phyloP scores from a whole-genome alignment of 1,284 basidiomycete genomes.

The Taiwanofungus camphoratus region DNA sequence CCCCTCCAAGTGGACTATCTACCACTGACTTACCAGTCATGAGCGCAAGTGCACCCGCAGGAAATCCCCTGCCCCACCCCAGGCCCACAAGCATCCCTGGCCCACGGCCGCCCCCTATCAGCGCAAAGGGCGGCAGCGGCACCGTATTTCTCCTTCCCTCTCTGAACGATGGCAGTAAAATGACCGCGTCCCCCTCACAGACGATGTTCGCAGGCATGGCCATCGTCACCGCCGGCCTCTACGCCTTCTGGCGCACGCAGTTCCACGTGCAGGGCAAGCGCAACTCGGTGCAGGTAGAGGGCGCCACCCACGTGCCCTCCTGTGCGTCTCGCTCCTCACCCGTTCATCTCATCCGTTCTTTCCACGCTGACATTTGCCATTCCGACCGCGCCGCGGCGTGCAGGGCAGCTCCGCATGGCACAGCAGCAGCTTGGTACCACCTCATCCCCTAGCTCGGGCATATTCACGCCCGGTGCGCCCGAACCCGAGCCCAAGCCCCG shows the following conservation, averaged over 20 bases:
- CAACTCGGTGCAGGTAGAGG: neutral
- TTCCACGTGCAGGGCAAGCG: conserved; percentile 3
- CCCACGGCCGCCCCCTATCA: neutral
- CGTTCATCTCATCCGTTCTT: neutral
- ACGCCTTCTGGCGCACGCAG: conserved; percentile 16
- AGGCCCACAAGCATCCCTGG: neutral
- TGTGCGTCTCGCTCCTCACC: neutral
- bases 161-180: neutral
- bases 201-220: conserved; percentile 8
- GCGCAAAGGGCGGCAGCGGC: neutral
- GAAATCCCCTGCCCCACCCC: too few relatives aligned
- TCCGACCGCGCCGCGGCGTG: too few relatives aligned
- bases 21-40: too few relatives aligned
- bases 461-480: neutral
- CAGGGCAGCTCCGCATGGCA: neutral
- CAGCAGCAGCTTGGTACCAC: neutral
- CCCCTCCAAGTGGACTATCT: too few relatives aligned
- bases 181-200: conserved; percentile 1
- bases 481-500: neutral
- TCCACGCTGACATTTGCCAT: too few relatives aligned
- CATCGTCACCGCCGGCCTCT: conserved; percentile 10
- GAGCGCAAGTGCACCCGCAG: too few relatives aligned
- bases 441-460: neutral
- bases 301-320: neutral
- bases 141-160: neutral